Evolutionary conservation across 2,329 filamentous ascomycete genomes (phyloP).

Genomic region (Ceratocystis harringtonii): DNA sequence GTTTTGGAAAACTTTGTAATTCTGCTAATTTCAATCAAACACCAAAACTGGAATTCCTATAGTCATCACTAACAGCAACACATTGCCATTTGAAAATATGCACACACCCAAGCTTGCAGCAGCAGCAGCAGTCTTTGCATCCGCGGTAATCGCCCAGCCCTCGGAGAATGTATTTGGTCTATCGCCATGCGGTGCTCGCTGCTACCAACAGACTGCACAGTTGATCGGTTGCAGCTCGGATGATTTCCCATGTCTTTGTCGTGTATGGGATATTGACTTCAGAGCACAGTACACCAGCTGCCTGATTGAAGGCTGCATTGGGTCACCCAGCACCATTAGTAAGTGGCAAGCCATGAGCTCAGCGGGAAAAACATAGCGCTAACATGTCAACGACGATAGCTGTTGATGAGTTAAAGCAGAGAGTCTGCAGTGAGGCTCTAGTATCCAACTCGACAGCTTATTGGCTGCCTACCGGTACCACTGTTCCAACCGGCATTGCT

Average conservation of each 20-base stretch:
- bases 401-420: neutral
- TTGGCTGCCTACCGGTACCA: neutral
- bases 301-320: slow-evolving; percentile 17
- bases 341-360: neutral
- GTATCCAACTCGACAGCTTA: neutral
- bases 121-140: neutral
- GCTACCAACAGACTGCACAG: slow-evolving; percentile 15
- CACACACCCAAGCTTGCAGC: neutral
- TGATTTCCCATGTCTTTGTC: slow-evolving; percentile 16
- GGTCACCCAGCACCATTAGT: slow-evolving; percentile 8
- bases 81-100: neutral
- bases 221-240: slow-evolving; percentile 11
- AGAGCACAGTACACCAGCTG: slow-evolving; percentile 16
- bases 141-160: neutral
- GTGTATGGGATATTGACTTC: slow-evolving; percentile 10
- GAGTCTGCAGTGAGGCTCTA: neutral
- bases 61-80: neutral
- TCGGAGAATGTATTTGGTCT: slow-evolving; percentile 10
- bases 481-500: neutral
- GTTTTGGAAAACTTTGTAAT: too few species aligned
- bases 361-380: neutral
- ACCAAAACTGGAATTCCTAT: too few species aligned
- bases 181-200: slow-evolving; percentile 13
- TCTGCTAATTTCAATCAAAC: too few species aligned
- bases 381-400: neutral